Percentiles rank a stretch among this genome's conserved stretches.
These are phyloP conservation scores for Aureobasidium musti DNA, from an alignment of 2,329 filamentous ascomycete genomes.

Conservation along the genomic window DNA sequence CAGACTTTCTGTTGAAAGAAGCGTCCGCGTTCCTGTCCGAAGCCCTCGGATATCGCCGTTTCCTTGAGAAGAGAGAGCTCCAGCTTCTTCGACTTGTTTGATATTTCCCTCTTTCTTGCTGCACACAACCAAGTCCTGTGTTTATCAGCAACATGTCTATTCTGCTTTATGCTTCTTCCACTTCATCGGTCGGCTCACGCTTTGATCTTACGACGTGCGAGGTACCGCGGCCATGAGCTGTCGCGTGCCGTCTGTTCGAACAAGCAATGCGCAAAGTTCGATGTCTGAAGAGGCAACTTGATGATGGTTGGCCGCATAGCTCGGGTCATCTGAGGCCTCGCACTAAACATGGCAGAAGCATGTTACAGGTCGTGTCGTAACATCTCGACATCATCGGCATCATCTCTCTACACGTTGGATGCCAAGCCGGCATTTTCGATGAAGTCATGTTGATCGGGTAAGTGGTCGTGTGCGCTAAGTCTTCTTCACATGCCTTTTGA, in stretches of 20 bases:
- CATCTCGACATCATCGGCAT: slow-evolving; percentile 9
- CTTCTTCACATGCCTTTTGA: slow-evolving; percentile 24
- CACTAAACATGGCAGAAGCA: not conserved
- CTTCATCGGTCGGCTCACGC: not conserved
- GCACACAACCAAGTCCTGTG: not conserved
- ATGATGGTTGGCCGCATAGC: not conserved
- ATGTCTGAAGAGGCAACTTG: not conserved
- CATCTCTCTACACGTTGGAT: not conserved
- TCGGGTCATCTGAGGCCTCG: not conserved
- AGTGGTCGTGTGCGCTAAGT: slow-evolving; percentile 27
- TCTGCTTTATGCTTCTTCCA: too few relatives aligned
- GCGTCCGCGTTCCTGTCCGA: not conserved
- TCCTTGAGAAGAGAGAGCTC: not conserved
- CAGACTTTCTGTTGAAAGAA: slow-evolving; percentile 12
- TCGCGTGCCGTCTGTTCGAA: slow-evolving; percentile 13
- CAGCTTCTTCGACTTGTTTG: not conserved
- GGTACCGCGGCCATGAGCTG: not conserved
- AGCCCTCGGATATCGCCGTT: slow-evolving; percentile 21
- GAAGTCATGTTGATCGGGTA: slow-evolving; percentile 17
- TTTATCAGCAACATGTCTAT: not conserved
- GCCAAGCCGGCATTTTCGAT: slow-evolving; percentile 18
- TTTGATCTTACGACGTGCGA: not conserved
- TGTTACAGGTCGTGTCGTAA: not conserved
- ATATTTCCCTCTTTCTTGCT: not conserved
- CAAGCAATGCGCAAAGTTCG: not conserved